A percentile compares a stretch with the other conserved stretches of the same genome.
Conservation (phyloP, 495 filamentous ascomycete species). For the Annulohypoxylon stygium region DNA sequence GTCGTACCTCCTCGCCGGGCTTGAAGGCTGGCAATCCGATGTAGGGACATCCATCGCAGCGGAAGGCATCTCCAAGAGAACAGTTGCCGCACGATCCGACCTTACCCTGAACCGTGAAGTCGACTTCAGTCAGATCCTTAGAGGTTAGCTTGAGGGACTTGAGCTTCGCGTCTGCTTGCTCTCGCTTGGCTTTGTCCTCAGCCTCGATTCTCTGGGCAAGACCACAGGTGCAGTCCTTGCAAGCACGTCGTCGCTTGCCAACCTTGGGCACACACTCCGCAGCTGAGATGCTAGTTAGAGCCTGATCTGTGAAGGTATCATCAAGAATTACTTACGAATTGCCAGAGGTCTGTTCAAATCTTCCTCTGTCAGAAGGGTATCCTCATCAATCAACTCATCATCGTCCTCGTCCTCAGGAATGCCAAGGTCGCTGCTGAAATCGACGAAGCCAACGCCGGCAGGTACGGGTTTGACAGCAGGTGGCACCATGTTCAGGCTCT, state of each 20-base stretch:
- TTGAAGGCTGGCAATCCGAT: constrained; percentile 95
- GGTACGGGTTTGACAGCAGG: constrained; percentile 56
- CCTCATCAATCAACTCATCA: constrained; percentile 91
- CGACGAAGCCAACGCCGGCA: constrained; percentile 77
- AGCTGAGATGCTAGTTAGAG: constrained; percentile 62
- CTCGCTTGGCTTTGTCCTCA: constrained; percentile 79
- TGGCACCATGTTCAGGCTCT: constrained; percentile 47
- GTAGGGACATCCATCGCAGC: constrained; percentile 87
- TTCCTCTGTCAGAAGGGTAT: constrained; percentile 84
- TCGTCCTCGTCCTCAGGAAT: constrained; percentile 70
- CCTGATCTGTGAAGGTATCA: neutral
- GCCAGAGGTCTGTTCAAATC: constrained; percentile 79
- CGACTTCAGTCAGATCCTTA: constrained; percentile 86
- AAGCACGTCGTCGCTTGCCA: constrained; percentile 89
- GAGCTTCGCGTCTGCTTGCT: constrained; percentile 65
- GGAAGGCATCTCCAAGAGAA: constrained; percentile 89
- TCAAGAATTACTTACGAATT: constrained; percentile 72
- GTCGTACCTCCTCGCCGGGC: constrained; percentile 90
- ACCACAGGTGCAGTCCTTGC: constrained; percentile 98
- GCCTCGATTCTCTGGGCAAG: constrained; percentile 81
- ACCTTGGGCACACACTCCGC: constrained; percentile 84
- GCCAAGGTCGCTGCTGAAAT: constrained; percentile 76
- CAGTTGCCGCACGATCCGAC: constrained; percentile 94
- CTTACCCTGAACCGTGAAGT: constrained; percentile 97
- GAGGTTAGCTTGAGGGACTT: constrained; percentile 76